Evolutionary conservation across 177 flowering plant genomes (phyloP), one percentile per base, ranked within the genome.

Genomic region (Telopea speciosissima): DNA sequence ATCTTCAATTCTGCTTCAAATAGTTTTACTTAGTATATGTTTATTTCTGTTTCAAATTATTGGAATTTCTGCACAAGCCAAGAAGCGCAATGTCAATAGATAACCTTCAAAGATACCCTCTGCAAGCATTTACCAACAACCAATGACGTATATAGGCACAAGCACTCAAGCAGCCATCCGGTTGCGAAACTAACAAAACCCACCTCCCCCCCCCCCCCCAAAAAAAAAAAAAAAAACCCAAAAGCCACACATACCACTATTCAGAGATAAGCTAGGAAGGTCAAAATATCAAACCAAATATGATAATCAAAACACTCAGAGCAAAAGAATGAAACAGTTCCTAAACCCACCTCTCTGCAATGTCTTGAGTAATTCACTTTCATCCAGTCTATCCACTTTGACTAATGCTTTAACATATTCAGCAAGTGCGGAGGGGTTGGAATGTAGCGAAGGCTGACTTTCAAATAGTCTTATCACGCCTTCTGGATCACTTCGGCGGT

Each of bases 401-500:
- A 96, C 96, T 64, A 96, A 79, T 61, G 99, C 97, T 82, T 86
- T 93, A 19, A 93, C 93, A 83, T 96, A 96, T 79, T 90, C 98
- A 31, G 97, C 81, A 64, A 96, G 83, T 42, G 99, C 99, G 26
- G 96, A 77, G 52, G 90, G 87, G 68, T 87, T 93, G 24, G 85
- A 76, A 72, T 96, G 97, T 40, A 96, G 67, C 19, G 96, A 84
- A 70, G 96, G 91, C 70, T 87, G 88, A 72, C 83, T 86, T 82
- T 96, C 99, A 86, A 93, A 96, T 33, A 83, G 54, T 82, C 88
- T 85, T 70, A 96, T 93, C 44, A 91, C 95, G 49, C 85, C 87
- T 75, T 96, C 99, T 59, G 92, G 93, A 78, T 93, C 98, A 81
- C 79, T 86, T 71, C 87, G 76, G 66, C 75, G 92, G 78, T 73